Evolutionary conservation across 345 rosid species (phyloP).

Genomic region (Murraya koenigii): DNA sequence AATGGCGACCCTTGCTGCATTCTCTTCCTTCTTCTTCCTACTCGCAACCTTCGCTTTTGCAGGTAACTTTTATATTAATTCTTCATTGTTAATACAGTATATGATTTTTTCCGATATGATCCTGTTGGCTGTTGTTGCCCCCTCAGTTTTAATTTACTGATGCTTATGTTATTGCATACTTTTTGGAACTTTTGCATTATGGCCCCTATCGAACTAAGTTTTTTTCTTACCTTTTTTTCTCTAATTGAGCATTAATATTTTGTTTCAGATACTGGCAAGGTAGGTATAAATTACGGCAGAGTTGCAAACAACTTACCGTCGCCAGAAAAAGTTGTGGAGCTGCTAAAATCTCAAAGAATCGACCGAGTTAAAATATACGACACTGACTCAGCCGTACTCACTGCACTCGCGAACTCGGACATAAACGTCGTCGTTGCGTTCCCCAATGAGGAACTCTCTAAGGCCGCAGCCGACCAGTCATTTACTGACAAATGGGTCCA

Average conservation of each 20-base stretch:
- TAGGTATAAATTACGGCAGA: conserved; percentile 91
- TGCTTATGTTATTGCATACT: no score
- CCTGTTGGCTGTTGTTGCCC: no score
- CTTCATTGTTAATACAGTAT: no score
- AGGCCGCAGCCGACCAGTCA: conserved; percentile 64
- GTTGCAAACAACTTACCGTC: conserved; percentile 69
- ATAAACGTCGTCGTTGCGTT: conserved; percentile 68
- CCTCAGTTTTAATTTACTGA: no score
- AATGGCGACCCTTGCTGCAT: conserved; percentile 16
- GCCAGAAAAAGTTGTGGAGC: conserved; percentile 66
- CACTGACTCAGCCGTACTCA: conserved; percentile 60
- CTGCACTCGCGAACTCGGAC: conserved; percentile 62
- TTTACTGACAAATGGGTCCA: conserved; percentile 84
- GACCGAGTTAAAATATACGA: conserved; percentile 68
- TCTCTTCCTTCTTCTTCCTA: conserved; percentile 26
- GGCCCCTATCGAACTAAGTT: not conserved
- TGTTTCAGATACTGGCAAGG: conserved; percentile 39
- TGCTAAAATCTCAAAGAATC: conserved; percentile 60
- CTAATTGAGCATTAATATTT: not conserved
- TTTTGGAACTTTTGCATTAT: no score
- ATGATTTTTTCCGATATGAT: no score
- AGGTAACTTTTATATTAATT: conserved; percentile 24
- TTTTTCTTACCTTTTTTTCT: no score
- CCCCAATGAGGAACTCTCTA: conserved; percentile 75
- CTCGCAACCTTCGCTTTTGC: conserved; percentile 30